Evolutionary conservation across 2,329 filamentous ascomycete genomes (phyloP).

Genomic region (Diaporthe longicolla): DNA sequence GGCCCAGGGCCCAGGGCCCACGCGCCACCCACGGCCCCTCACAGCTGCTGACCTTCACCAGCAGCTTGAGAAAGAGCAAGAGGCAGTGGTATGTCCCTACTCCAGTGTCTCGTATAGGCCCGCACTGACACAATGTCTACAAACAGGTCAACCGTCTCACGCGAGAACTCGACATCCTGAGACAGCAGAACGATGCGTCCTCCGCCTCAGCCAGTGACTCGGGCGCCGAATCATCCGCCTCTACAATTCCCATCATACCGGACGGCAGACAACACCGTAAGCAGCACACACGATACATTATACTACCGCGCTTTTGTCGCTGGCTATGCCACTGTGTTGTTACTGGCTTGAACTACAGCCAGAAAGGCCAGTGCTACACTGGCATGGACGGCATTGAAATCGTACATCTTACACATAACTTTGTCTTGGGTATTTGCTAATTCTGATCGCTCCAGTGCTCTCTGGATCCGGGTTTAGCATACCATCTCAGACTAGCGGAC

Average conservation of each 20-base stretch:
- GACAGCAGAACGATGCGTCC: constrained; percentile 77
- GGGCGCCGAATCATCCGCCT: constrained; percentile 57
- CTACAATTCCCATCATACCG: constrained; percentile 56
- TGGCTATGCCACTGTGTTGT: neutral
- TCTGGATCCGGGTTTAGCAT: constrained; percentile 72
- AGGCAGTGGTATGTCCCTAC: constrained; percentile 79
- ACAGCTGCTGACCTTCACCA: constrained; percentile 91
- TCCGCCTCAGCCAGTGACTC: constrained; percentile 69
- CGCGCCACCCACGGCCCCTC: constrained; percentile 88
- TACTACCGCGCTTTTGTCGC: neutral
- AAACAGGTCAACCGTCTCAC: constrained; percentile 90
- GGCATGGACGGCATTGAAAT: too few species aligned
- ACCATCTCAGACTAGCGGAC: constrained; percentile 61
- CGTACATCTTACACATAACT: neutral
- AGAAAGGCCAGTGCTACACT: neutral
- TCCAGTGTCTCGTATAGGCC: too few species aligned
- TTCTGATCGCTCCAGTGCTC: constrained; percentile 53
- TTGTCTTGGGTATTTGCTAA: neutral
- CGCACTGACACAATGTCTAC: constrained; percentile 26
- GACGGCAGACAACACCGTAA: constrained; percentile 54
- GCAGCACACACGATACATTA: neutral
- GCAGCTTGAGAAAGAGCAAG: constrained; percentile 94
- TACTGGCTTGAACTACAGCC: neutral
- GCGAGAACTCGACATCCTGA: constrained; percentile 88
- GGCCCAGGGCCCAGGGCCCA: constrained; percentile 73